These are phyloP conservation scores for Emericellopsis atlantica DNA, from an alignment of 2,329 filamentous ascomycete genomes.

Conservation along the genomic window DNA sequence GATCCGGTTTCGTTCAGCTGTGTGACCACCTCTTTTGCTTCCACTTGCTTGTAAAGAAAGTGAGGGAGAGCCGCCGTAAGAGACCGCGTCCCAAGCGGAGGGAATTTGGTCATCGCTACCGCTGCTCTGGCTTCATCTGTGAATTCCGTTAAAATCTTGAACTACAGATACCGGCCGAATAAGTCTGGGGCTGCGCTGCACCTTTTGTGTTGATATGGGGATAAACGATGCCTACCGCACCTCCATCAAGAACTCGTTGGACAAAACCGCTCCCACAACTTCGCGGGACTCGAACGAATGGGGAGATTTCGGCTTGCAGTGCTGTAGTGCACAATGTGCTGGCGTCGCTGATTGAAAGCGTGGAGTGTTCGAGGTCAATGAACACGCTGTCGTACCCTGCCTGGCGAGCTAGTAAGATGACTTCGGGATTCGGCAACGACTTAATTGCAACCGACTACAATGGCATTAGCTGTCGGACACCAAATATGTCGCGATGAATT, in stretches of 20 bases:
- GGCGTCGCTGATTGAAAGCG: conserved; percentile 13
- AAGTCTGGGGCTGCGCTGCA: too few species aligned
- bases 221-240: conserved; percentile 7
- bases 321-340: conserved; percentile 12
- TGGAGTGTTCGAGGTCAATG: conserved; percentile 22
- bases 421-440: too few species aligned
- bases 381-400: conserved; percentile 19
- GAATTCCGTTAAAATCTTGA: background rate
- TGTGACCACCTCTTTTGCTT: conserved; percentile 5
- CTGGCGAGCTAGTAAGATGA: background rate
- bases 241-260: conserved; percentile 6
- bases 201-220: conserved; percentile 5
- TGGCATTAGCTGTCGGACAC: too few species aligned
- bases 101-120: conserved; percentile 10
- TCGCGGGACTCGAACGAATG: conserved; percentile 7
- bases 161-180: background rate
- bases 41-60: conserved; percentile 6
- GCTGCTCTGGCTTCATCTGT: conserved; percentile 6
- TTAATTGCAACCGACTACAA: too few species aligned
- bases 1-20: conserved; percentile 11
- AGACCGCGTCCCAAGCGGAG: conserved; percentile 11
- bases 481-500: too few species aligned
- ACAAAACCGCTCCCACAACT: conserved; percentile 7
- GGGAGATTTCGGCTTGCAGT: conserved; percentile 10
- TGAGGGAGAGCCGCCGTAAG: conserved; percentile 10